These are phyloP conservation scores for Arachis hypogaea DNA, from an alignment of 306 rosid genomes.

Conservation along the genomic window DNA sequence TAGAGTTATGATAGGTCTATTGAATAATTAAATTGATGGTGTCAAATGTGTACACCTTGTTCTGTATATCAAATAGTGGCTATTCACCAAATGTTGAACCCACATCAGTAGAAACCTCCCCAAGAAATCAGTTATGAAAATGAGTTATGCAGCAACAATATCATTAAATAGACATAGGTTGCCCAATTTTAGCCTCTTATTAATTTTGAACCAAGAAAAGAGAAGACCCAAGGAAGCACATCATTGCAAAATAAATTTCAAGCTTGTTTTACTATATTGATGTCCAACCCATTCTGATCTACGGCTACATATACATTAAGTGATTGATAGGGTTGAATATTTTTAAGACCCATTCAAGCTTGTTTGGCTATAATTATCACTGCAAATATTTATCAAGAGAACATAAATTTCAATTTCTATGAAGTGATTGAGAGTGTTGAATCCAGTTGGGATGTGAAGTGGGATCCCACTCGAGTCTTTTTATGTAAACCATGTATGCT, in stretches of 20 bases:
- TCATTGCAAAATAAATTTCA: background rate
- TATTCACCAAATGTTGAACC: background rate
- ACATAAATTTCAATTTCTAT: too few species aligned
- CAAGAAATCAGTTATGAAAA: slow-evolving; percentile 1
- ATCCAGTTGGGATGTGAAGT: too few species aligned
- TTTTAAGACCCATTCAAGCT: too few species aligned
- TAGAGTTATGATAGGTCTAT: too few species aligned
- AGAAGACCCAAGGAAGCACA: slow-evolving; percentile 14
- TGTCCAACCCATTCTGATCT: background rate
- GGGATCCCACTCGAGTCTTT: too few species aligned
- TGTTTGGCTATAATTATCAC: too few species aligned
- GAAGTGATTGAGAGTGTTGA: too few species aligned
- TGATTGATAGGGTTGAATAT: too few species aligned
- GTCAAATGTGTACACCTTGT: background rate
- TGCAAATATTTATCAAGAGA: too few species aligned
- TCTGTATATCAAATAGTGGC: slow-evolving; percentile 12
- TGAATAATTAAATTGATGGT: too few species aligned
- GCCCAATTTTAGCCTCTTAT: background rate
- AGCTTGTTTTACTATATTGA: slow-evolving; percentile 7
- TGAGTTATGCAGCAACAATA: background rate
- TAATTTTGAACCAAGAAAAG: slow-evolving; percentile 24
- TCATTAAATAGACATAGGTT: slow-evolving; percentile 3
- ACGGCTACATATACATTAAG: slow-evolving; percentile 6
- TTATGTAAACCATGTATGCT: too few species aligned
- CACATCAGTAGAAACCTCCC: slow-evolving; percentile 16